phyloP scores from a whole-genome alignment of 768 basidiomycete species.

The Trametes villosa region DNA sequence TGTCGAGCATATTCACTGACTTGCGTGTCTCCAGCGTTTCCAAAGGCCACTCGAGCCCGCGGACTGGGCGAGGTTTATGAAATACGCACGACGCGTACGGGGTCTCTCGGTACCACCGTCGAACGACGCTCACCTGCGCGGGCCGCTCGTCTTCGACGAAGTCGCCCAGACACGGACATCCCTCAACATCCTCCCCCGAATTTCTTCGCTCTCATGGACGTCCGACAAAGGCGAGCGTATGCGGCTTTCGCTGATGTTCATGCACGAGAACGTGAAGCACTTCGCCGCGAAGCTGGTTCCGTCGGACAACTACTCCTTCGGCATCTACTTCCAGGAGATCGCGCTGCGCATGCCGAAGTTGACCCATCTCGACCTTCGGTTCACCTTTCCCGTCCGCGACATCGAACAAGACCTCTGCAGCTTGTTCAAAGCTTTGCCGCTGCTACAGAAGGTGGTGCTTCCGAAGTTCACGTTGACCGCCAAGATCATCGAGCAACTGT shows the following conservation, averaged over 20 bases:
- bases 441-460: conserved; percentile 51
- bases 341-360: conserved; percentile 56
- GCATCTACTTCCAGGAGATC: conserved; percentile 43
- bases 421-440: conserved; percentile 46
- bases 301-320: conserved; percentile 38
- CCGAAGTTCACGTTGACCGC: conserved; percentile 58
- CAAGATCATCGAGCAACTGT: conserved; percentile 49
- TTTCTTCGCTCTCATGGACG: conserved; percentile 56
- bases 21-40: conserved; percentile 14
- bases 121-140: conserved; percentile 24
- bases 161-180: conserved; percentile 58
- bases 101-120: conserved; percentile 11
- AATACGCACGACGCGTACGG: conserved; percentile 45
- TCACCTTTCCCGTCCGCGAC: conserved; percentile 42
- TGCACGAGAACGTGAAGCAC: conserved; percentile 55
- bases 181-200: conserved; percentile 57
- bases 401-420: conserved; percentile 47
- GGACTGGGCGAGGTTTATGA: conserved; percentile 62
- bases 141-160: conserved; percentile 50
- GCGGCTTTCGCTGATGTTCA: conserved; percentile 54
- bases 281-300: conserved; percentile 36
- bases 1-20: background rate
- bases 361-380: conserved; percentile 50
- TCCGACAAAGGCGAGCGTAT: conserved; percentile 30
- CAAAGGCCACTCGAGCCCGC: conserved; percentile 45